Evolutionary conservation across 108 stramenopile genomes (phyloP), one percentile per base, ranked within the genome.

Genomic region (Aureococcus anophagefferens): DNA sequence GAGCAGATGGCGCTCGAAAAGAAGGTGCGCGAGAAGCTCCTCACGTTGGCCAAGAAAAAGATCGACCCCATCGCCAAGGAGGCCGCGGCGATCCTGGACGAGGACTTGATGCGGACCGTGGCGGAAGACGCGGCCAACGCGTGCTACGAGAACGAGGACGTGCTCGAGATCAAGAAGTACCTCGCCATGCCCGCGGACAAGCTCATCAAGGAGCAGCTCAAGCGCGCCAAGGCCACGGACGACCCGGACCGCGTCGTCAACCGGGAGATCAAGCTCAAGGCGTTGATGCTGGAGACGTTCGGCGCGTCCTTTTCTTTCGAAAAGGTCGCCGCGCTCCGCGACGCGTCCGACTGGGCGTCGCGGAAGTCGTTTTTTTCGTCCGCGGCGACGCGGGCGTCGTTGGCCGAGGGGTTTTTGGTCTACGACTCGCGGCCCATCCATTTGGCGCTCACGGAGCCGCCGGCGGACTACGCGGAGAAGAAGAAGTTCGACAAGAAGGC

Each of bases 181-280:
- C 51, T 82, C 35, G 76, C 59, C 18, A 46, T 82, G 17, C 72
- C 72, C 65, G 81, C 80, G 81, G 79, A 79, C 37, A 77, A 77
- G 68, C 80, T 84, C 44, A 78, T 84, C 72, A 75, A 70, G 64
- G 35, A 71, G 66, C 77, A 83, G 78, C 75, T 79, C 46, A 73
- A 81, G 63, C 79, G 75, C 64, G 83, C 83, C 64, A 76, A 80
- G 68, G 77, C 76, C 64, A 72, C 74, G 13, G 80, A 77, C 46
- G 69, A 80, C 51, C 76, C 83, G 5, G 81, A 79, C 45, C 63
- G 83, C 16, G 81, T 79, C 17, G 70, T 82, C 67, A 76, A n/a
- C n/a, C n/a, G n/a, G n/a, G n/a, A n/a, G 79, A 84, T 84, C 68
- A 64, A 77, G 65, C 81, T 84, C 21, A 81, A 81, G 73, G 83